A percentile compares a stretch with the other conserved stretches of the same genome.
phyloP scores from a whole-genome alignment of 306 rosid species.

The Ormosia semicastrata region DNA sequence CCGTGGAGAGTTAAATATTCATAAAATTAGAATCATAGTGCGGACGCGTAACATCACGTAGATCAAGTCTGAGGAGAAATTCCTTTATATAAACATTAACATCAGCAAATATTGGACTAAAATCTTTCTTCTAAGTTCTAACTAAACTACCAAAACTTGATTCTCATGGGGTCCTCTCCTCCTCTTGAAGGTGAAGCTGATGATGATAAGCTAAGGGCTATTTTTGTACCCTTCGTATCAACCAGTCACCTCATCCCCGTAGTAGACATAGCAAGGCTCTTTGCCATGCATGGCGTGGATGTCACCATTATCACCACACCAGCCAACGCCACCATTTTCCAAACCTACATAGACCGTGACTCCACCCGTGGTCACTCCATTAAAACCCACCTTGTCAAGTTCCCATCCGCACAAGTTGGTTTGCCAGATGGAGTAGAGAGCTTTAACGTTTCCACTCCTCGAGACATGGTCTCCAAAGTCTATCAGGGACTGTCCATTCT shows the following conservation, averaged over 20 bases:
- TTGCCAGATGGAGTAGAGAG: slow-evolving; percentile 7
- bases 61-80: no score
- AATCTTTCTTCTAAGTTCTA: no score
- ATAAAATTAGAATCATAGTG: no score
- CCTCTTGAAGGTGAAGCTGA: background rate
- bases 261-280: slow-evolving; percentile 21
- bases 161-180: background rate
- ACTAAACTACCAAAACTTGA: background rate
- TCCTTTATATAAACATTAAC: no score
- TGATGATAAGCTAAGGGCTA: background rate
- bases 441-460: background rate
- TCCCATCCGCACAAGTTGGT: slow-evolving; percentile 1
- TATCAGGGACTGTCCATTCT: background rate
- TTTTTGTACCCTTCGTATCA: slow-evolving; percentile 16
- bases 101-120: no score
- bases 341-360: slow-evolving; percentile 3
- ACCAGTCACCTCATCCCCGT: slow-evolving; percentile 24
- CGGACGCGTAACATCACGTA: no score
- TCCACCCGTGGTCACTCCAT: background rate
- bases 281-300: background rate
- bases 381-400: background rate
- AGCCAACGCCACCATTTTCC: slow-evolving; percentile 16
- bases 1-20: no score
- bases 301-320: slow-evolving; percentile 21
- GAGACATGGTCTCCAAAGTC: background rate